phyloP scores from a whole-genome alignment of 2,329 filamentous ascomycete genomes.

The Colletotrichum filicis region DNA sequence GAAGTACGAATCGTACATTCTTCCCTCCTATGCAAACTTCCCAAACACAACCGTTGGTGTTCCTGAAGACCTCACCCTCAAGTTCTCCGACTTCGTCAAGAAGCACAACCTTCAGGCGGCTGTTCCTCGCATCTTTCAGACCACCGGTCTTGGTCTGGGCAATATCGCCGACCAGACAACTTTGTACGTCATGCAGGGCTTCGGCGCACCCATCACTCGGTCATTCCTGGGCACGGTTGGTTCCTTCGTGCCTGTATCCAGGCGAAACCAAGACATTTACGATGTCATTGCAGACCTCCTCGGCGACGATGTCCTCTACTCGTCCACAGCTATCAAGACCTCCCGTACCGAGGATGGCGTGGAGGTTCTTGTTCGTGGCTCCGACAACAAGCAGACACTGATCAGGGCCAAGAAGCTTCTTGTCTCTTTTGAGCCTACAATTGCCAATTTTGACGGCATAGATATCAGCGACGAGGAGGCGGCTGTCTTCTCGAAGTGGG shows the following conservation, averaged over 20 bases:
- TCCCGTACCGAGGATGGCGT: slow-evolving; percentile 44
- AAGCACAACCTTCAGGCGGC: slow-evolving; percentile 57
- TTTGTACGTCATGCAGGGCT: slow-evolving; percentile 57
- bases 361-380: slow-evolving; percentile 42
- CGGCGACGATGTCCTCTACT: slow-evolving; percentile 48
- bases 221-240: slow-evolving; percentile 43
- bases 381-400: slow-evolving; percentile 29
- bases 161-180: slow-evolving; percentile 55
- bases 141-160: slow-evolving; percentile 55
- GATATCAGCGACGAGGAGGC: slow-evolving; percentile 45
- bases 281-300: slow-evolving; percentile 48
- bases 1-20: slow-evolving; percentile 44
- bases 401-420: slow-evolving; percentile 48
- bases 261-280: slow-evolving; percentile 53
- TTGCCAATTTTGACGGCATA: slow-evolving; percentile 44
- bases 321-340: slow-evolving; percentile 45
- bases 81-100: slow-evolving; percentile 51
- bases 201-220: slow-evolving; percentile 48
- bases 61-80: slow-evolving; percentile 43
- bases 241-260: slow-evolving; percentile 46
- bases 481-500: slow-evolving; percentile 45
- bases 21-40: slow-evolving; percentile 51
- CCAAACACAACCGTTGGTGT: slow-evolving; percentile 48
- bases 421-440: slow-evolving; percentile 48
- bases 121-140: slow-evolving; percentile 51